Base-by-base conservation (phyloP, 345 rosid genomes). In the Ailanthus altissimus region DNA sequence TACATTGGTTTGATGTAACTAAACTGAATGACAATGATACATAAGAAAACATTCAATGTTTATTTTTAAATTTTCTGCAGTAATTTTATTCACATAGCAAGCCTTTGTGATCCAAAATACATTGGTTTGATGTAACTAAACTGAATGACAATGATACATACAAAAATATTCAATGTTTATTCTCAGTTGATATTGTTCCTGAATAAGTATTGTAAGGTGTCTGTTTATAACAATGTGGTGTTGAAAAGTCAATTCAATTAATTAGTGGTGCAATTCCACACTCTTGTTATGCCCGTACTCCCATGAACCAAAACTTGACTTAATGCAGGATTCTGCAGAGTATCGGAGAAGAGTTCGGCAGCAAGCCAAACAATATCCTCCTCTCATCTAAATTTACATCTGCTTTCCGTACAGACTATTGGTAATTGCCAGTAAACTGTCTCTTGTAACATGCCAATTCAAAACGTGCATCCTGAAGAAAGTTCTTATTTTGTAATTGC, bases 311-410 rank as follows among this genome's bases (percentile, higher is more conserved):
- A 16, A 26, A 57, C 20, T 38, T 54, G 10, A 14, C 25, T 56
- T 63, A 58, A 23, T 83, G 85, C 85, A 94, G 99, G 99, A 94
- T 83, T 79, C 78, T 21, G 79, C 32, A 0, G 99, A 94, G 81
- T 94, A 94, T 80, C 93, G 89, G 96, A 94, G 83, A 83, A 90
- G 97, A 81, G 93, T 94, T 47, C 88, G 92, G 76, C 89, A 74
- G 80, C 99, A 94, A 85, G 92, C 99, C 51, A 94, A 93, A 89
- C 95, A 85, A 73, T 94, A 91, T 77, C 99, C 99, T 45, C 81
- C 95, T 49, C 77, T 89, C 57, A 83, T 86, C 81, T 91, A 77
- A 81, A 56, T 53, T 63, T 23, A 53, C n/a, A 43, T 36, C 32
- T 40, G 14, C 32, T 40, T 56, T 43, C 21, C 20, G 45, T 74